Evolutionary conservation across 352 stramenopile genomes (phyloP), one percentile per base, ranked within the genome.

Genomic region (Globisporangium ultimum): DNA sequence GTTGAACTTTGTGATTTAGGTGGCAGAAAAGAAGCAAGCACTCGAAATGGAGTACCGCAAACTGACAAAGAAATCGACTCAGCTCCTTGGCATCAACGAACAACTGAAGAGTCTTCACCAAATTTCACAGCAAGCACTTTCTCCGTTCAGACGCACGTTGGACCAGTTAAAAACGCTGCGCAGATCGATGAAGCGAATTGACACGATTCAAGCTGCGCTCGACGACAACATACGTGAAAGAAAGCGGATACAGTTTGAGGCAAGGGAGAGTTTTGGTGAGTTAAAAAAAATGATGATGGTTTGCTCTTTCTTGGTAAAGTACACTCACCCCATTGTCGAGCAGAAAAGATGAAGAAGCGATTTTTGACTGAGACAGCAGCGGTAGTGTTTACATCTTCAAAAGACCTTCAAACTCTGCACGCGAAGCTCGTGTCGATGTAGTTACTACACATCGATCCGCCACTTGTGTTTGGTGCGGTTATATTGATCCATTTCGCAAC

Each of bases 401-500:
- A 88, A 53, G 76, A 88, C 61, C 67, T 87, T n/a, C 72, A 84
- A 66, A 61, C 70, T 50, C 67, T 87, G 24, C 67, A 79, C 46
- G 59, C 62, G 21, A 75, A 71, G 61, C 63, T 80, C 32, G 51
- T 69, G 48, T 71, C 64, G 46, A 67, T 75, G 67, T 76, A 74
- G 46, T 11, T 17, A 21, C 28, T 36, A 10, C 28, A 10, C 24
- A 5, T 32, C 24, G 24, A 2, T 32, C 2, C 24, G 5, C 5
- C 24, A 32, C 5, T n/a, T n/a, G n/a, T n/a, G n/a, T n/a, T n/a
- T n/a, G n/a, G n/a, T n/a, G n/a, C n/a, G n/a, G n/a, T n/a, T n/a
- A n/a, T n/a, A n/a, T n/a, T n/a, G n/a, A n/a, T n/a, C n/a, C n/a
- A n/a, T n/a, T n/a, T n/a, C n/a, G n/a, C n/a, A n/a, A n/a, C n/a